Base-by-base conservation (phyloP, 2,329 filamentous ascomycete species). In the Phialemonium atrogriseum region DNA sequence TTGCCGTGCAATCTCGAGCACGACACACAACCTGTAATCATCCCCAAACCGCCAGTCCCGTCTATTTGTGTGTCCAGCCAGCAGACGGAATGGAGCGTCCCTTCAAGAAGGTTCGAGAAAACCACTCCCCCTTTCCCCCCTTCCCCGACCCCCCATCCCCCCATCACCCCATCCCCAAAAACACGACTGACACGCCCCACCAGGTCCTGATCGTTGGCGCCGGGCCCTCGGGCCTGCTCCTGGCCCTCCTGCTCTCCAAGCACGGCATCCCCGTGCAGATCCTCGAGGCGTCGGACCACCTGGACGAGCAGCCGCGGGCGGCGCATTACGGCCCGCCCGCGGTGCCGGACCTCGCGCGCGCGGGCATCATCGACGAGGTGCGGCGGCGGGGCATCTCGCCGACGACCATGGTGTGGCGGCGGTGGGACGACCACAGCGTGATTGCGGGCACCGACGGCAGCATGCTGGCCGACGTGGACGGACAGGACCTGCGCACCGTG, bases 251-350 rank as follows among this genome's bases (percentile, higher is more conserved):
- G 3, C 62, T 77, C 6, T 60, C 68, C 13, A 64, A 67, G 41
- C 59, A 67, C 32, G 59, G 62, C 26, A 70, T 77, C 37, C 53
- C 60, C 18, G 64, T 70, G 25, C 65, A 64, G 15, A 58, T 77
- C 14, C 56, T 80, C 32, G 76, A 81, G 43, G 66, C 66, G 3
- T 61, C 66, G 2, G 48, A 60, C 16, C 56, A 66, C 33, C 59
- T 79, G 27, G 71, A 77, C 54, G 59, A 67, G 35, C 71, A 73
- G 35, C 76, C 76, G 1, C 70, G 76, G 17, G 76, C 76, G 10
- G 70, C 74, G 3, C 72, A 78, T 50, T 79, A 78, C 47, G 71
- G 68, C 4, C 61, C 70, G 0, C 63, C 73, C 1, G 73, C 73
- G 2, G 65, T 74, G 25, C 68, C 67, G 23, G 73, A 76, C 36